Evolutionary conservation across 495 filamentous ascomycete genomes (phyloP).

Genomic region (Penicillium coprophilum): DNA sequence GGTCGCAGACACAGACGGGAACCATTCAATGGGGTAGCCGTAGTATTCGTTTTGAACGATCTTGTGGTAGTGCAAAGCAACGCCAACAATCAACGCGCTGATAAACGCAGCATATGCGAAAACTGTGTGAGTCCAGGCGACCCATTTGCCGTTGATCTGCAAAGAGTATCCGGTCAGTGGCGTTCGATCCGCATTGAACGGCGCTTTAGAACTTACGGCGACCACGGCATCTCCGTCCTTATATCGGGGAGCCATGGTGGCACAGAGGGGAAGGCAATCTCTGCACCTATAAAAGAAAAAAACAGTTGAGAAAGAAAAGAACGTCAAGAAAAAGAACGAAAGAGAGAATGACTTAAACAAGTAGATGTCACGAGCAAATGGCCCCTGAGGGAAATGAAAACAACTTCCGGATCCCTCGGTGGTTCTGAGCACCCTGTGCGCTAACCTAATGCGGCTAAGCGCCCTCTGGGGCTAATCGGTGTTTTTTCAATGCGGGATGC

Average conservation of each 20-base stretch:
- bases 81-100: conserved; percentile 82
- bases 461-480: conserved; percentile 16
- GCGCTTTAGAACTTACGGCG: conserved; percentile 51
- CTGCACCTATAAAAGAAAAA: conserved; percentile 25
- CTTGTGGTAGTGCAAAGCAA: conserved; percentile 87
- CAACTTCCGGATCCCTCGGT: conserved; percentile 29
- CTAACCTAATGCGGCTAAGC: conserved; percentile 27
- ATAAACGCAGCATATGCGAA: conserved; percentile 89
- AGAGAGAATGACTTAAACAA: conserved; percentile 20
- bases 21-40: conserved; percentile 98
- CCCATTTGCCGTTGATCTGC: conserved; percentile 85
- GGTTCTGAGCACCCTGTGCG: conserved; percentile 21
- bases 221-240: conserved; percentile 87
- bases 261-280: conserved; percentile 25
- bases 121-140: conserved; percentile 83
- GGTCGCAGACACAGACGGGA: conserved; percentile 97
- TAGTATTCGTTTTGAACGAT: conserved; percentile 98
- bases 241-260: conserved; percentile 74
- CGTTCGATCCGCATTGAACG: conserved; percentile 11
- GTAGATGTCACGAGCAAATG: conserved; percentile 22
- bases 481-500: conserved; percentile 39
- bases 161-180: conserved; percentile 15
- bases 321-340: conserved; percentile 32
- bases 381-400: conserved; percentile 40
- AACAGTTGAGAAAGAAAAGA: conserved; percentile 33